Evolutionary conservation across 2,329 filamentous ascomycete genomes (phyloP).

Genomic region (Sordariomycetes sp.): DNA sequence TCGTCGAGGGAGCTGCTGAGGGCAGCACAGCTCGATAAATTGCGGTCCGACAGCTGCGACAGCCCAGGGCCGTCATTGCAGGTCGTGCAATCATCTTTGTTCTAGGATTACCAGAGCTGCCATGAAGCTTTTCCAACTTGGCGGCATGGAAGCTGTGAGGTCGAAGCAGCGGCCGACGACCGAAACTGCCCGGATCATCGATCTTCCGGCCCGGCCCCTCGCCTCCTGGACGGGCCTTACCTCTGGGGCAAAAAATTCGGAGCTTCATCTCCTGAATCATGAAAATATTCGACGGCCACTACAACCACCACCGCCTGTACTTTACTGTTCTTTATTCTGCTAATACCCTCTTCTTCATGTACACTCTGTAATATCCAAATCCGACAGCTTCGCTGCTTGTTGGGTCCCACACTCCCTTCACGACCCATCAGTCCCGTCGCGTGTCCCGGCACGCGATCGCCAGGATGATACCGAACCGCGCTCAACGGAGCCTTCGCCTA

Average conservation of each 20-base stretch:
- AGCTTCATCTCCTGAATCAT: conserved; percentile 5
- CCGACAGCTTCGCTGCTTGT: conserved; percentile 5
- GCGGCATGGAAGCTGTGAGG: neutral
- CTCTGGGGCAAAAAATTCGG: conserved; percentile 5
- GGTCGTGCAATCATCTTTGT: conserved; percentile 5
- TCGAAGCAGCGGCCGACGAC: neutral
- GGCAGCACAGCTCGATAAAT: conserved; percentile 4
- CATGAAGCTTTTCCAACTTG: neutral
- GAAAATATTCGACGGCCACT: neutral
- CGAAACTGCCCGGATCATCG: neutral
- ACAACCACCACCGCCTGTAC: neutral
- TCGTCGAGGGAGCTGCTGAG: neutral
- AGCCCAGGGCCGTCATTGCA: conserved; percentile 5
- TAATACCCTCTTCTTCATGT: neutral
- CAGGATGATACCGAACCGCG: conserved; percentile 7
- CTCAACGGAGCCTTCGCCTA: conserved; percentile 4
- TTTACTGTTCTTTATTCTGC: neutral
- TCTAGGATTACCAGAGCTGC: neutral
- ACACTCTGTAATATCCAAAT: neutral
- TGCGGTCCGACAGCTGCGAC: conserved; percentile 6
- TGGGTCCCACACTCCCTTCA: conserved; percentile 1
- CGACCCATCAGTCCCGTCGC: neutral
- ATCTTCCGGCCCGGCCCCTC: neutral
- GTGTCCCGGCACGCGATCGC: conserved; percentile 1
- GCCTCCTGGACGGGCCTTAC: neutral